Evolutionary conservation across 257 asterid species (phyloP), one percentile per base, ranked within the genome.

Genomic region (Forsythia viridissima): DNA sequence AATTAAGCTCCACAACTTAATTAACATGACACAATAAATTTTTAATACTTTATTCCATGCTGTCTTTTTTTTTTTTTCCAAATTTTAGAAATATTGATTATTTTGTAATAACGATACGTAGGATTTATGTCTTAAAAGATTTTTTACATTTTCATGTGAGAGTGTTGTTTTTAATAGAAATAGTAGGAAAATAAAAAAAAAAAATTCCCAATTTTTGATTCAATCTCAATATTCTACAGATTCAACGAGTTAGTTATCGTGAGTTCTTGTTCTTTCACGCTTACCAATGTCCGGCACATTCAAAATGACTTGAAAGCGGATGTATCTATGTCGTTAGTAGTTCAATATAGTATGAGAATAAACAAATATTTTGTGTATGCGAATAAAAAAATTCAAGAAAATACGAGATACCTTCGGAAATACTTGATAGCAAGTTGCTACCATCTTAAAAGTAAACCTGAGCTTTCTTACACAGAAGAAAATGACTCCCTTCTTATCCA

Each of bases 401-500:
- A 55, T 18, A 16, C 4, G 65, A 6, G 65, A 55, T 18, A 6
- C 65, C 11, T n/a, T 0, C 30, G 1, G 24, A 55, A 55, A 18
- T 55, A 55, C 30, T 5, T 55, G 65, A 55, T 15, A 4, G 34
- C 34, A 30, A 30, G 10, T 55, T 48, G 4, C 20, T 13, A 48
- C 7, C n/a, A 18, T 55, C 30, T 55, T 18, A 6, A 55, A 24
- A 55, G 65, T 55, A n/a, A 15, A 18, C 65, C 3, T 18, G 65
- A 55, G 11, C 65, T 55, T n/a, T 55, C 65, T 55, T 4, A 48
- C n/a, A 3, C 63, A 18, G 30, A 55, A 34, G 88, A 84, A 81
- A 72, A 72, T n/a, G 85, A 81, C n/a, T 55, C 21, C 40, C 85
- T 79, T 81, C 88, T 84, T 84, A 84, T 84, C 88, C 83, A n/a